Base-by-base conservation (phyloP, 2,329 filamentous ascomycete genomes). In the Penicillium hesseltinei region DNA sequence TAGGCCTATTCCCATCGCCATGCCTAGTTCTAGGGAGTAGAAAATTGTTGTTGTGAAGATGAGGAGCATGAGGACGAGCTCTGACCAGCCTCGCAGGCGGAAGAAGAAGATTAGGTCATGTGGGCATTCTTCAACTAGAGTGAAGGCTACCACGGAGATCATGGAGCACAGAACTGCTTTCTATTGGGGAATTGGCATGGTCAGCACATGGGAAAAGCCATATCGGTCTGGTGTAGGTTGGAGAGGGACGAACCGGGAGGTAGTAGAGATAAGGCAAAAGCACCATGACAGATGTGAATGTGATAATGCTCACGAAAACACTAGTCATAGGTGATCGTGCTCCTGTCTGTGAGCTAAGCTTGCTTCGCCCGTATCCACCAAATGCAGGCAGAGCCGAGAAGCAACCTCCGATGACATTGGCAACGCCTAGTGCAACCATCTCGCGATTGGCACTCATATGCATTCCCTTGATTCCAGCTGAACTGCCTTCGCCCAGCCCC, bases 371-470 rank as follows among this genome's bases (percentile, higher is more conserved):
- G 71, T 99, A 99, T 9, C 94, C 94, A 19, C 94, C 94, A 80
- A 99, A 99, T 0, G 91, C 90, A 7, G 94, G 94, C 23, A 99
- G 81, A 21, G 91, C 88, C 87, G 93, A 92, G 76, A 97, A 97
- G 69, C 92, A 89, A 2, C 91, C 90, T 9, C 92, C 92, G 4
- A 96, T 78, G n/a, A 97, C 78, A 74, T 99, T 99, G 13, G 93
- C 92, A 7, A 91, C 83, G 1, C 94, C 94, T 0, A 99, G 81
- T 0, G 94, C 93, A 50, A 97, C 90, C 63, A 99, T 86, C 73
- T 99, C 94, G 47, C 94, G 84, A 71, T 99, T 99, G 1, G 94
- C 85, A 70, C 92, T 96, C 42, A 97, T 81, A 51, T 89, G 85
- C 71, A 97, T 91, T 33, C 87, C 89, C 58, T 90, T 84, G 33